Evolutionary conservation across 2,329 filamentous ascomycete genomes (phyloP).

Genomic region (Aspergillus quadricinctus): DNA sequence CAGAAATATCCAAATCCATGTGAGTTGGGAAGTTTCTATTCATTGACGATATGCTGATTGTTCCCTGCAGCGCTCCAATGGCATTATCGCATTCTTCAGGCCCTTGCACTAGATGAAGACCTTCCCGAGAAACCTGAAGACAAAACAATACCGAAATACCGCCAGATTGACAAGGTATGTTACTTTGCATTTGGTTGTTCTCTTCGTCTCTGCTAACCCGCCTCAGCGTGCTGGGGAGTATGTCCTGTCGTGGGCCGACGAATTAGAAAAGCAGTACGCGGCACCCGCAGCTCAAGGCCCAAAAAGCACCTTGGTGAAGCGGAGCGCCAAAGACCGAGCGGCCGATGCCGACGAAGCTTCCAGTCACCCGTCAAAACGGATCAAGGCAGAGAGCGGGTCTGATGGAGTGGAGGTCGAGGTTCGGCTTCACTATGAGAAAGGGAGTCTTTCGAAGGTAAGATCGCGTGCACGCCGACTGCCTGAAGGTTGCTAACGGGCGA

Average conservation of each 20-base stretch:
- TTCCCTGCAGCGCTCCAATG: constrained; percentile 67
- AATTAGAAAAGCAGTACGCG: constrained; percentile 58
- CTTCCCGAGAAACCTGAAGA: constrained; percentile 71
- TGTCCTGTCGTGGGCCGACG: constrained; percentile 70
- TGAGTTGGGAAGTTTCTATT: constrained; percentile 17
- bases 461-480: background rate
- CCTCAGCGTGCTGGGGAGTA: constrained; percentile 66
- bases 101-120: constrained; percentile 86
- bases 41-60: background rate
- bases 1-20: constrained; percentile 81
- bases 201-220: background rate
- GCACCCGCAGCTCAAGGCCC: constrained; percentile 40
- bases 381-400: constrained; percentile 37
- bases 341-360: constrained; percentile 21
- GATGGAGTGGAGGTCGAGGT: constrained; percentile 36
- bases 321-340: constrained; percentile 30
- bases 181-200: background rate
- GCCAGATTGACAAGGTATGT: constrained; percentile 72
- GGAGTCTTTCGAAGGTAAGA: constrained; percentile 39
- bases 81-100: constrained; percentile 94
- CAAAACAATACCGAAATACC: constrained; percentile 76
- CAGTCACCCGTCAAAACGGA: constrained; percentile 40
- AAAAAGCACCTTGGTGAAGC: constrained; percentile 46
- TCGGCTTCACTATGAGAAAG: constrained; percentile 38
- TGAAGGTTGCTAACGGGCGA: background rate